Evolutionary conservation across 768 basidiomycete species (phyloP).

Genomic region (Paxillus rubicundulus): DNA sequence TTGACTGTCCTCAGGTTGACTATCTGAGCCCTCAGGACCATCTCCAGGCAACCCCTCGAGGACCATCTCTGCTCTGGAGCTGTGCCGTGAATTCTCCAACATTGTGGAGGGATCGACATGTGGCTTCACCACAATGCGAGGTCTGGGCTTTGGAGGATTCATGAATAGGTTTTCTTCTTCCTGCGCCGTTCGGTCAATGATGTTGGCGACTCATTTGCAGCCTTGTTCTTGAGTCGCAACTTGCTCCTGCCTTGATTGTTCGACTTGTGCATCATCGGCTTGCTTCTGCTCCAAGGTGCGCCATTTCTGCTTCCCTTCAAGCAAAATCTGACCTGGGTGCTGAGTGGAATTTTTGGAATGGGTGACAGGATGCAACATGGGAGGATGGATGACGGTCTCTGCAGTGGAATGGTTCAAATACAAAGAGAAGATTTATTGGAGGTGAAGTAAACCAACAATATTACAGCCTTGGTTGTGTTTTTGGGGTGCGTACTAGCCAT

Average conservation of each 20-base stretch:
- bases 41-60: no score
- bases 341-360: neutral
- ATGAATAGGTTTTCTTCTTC: neutral
- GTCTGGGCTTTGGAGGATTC: neutral
- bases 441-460: no score
- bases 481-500: no score
- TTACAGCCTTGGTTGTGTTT: no score
- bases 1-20: no score
- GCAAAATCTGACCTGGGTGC: neutral
- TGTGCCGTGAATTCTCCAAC: neutral
- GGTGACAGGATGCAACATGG: neutral
- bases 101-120: no score
- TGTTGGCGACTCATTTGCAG: neutral
- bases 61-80: no score
- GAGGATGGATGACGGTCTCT: no score
- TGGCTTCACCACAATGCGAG: neutral
- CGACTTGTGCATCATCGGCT: neutral
- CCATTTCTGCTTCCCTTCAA: neutral
- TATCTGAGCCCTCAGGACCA: no score
- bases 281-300: slow-evolving; percentile 2
- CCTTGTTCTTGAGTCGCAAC: neutral
- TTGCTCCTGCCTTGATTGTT: neutral
- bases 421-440: no score
- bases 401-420: no score
- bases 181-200: neutral